Evolutionary conservation across 163 green algal genomes (phyloP), one percentile per base, ranked within the genome.

Genomic region (Dunaliella salina): DNA sequence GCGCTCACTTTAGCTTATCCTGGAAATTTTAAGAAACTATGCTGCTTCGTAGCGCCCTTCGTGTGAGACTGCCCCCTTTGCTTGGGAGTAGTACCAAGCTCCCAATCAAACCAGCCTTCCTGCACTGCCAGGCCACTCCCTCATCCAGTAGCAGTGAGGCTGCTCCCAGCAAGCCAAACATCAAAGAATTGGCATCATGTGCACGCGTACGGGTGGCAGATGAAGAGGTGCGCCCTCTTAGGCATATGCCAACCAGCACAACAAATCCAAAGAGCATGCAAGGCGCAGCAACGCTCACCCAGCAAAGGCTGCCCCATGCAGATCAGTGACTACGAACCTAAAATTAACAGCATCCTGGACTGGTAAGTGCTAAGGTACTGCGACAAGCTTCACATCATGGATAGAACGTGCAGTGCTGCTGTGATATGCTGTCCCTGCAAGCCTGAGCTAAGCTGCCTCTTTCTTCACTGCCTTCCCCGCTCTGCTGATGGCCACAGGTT

Each of bases 261-360:
- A n/a, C n/a, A n/a, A n/a, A n/a, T n/a, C n/a, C n/a, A n/a, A n/a
- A n/a, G n/a, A n/a, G n/a, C n/a, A n/a, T n/a, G n/a, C n/a, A n/a
- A 50, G 40, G 40, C 40, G 3, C 8, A 8, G 40, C n/a, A 50
- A 50, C 40, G 8, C 40, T 50, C 40, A 50, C 40, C 4, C 40
- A 50, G 40, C 40, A 50, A 50, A 50, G n/a, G 8, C 26, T 32
- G 5, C 78, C 59, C 17, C 46, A 29, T 91, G 69, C 88, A 96
- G 93, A 91, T 92, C 8, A 89, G 88, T 11, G 94, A 96, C 15
- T 96, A 92, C 92, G 90, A 89, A 11, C 93, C 93, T 29, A 95
- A 96, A 85, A 92, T 97, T 20, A 87, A 88, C 63, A 86, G 89
- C 80, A 96, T 97, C 22, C 90, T 97, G 18, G 91, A 94, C 57